phyloP scores from a whole-genome alignment of 768 basidiomycete species.

The Trametes cingulata region DNA sequence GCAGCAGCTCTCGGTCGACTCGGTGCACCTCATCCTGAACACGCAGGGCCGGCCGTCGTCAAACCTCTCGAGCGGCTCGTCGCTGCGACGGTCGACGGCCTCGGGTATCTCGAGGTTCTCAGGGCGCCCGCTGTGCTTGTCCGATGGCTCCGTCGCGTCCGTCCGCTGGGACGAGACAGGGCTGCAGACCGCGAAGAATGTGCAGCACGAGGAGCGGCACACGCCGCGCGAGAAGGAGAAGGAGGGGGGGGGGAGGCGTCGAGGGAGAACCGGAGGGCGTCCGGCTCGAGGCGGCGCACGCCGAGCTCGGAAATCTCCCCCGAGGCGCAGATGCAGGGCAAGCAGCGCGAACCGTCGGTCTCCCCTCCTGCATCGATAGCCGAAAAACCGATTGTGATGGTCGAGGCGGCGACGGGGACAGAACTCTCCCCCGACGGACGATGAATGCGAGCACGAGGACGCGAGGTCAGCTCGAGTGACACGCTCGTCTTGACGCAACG shows the following conservation, averaged over 20 bases:
- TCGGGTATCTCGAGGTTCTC: conserved; percentile 43
- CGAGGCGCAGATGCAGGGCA: conserved; percentile 29
- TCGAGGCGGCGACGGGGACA: conserved; percentile 58
- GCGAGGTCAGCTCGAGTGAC: conserved; percentile 21
- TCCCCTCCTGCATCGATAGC: conserved; percentile 10
- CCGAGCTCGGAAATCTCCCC: conserved; percentile 64
- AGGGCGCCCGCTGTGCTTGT: conserved; percentile 40
- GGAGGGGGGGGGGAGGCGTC: conserved; percentile 31
- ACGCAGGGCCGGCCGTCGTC: conserved; percentile 40
- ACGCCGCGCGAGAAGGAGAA: conserved; percentile 35
- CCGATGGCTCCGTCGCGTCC: conserved; percentile 37
- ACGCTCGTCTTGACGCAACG: conserved; percentile 43
- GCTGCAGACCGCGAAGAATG: conserved; percentile 49
- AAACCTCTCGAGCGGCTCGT: conserved; percentile 42
- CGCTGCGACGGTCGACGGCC: conserved; percentile 49
- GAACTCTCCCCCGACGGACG: conserved; percentile 31
- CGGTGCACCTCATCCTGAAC: conserved; percentile 35
- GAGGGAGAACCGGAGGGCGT: conserved; percentile 44
- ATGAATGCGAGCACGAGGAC: conserved; percentile 11
- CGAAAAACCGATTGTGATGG: conserved; percentile 36
- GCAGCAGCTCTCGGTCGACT: conserved; percentile 35
- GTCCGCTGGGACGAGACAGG: conserved; percentile 55
- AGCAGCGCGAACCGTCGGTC: conserved; percentile 14
- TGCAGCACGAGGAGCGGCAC: conserved; percentile 31
- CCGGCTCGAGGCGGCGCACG: conserved; percentile 55